Evolutionary conservation across 345 rosid species (phyloP).

Genomic region (Syzygium aqueum): DNA sequence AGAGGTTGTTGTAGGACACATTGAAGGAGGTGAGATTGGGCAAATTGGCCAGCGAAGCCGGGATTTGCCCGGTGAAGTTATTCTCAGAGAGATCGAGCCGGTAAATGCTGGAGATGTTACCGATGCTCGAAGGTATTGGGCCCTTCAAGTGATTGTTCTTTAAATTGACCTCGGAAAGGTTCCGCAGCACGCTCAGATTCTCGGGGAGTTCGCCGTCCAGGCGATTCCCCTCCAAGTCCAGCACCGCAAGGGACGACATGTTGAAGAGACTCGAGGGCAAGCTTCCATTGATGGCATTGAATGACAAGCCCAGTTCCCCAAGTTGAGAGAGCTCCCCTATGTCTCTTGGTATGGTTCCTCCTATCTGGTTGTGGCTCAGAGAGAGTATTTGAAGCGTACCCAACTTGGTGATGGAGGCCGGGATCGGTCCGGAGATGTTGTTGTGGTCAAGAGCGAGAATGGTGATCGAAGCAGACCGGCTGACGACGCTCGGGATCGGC

Average conservation of each 20-base stretch:
- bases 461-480: slow-evolving; percentile 43
- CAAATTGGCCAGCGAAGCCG: slow-evolving; percentile 42
- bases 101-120: slow-evolving; percentile 43
- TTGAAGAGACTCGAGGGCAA: slow-evolving; percentile 50
- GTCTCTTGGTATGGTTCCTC: slow-evolving; percentile 38
- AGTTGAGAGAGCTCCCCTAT: slow-evolving; percentile 38
- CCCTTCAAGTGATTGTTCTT: slow-evolving; percentile 54
- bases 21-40: slow-evolving; percentile 63
- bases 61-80: slow-evolving; percentile 61
- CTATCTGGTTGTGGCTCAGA: slow-evolving; percentile 50
- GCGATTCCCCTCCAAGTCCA: slow-evolving; percentile 49
- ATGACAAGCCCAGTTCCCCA: slow-evolving; percentile 56
- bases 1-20: slow-evolving; percentile 80
- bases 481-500: slow-evolving; percentile 38
- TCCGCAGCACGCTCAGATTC: slow-evolving; percentile 33
- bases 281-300: slow-evolving; percentile 64
- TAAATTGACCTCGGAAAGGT: slow-evolving; percentile 54
- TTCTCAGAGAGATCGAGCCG: slow-evolving; percentile 63
- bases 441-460: slow-evolving; percentile 63
- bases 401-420: slow-evolving; percentile 44
- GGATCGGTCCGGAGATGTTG: slow-evolving; percentile 68
- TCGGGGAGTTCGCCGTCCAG: slow-evolving; percentile 42
- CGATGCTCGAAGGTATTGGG: slow-evolving; percentile 44
- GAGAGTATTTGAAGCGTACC: slow-evolving; percentile 40
- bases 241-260: slow-evolving; percentile 40